phyloP scores from a whole-genome alignment of 2,329 filamentous ascomycete species.

The Chaetomiaceae sp. region DNA sequence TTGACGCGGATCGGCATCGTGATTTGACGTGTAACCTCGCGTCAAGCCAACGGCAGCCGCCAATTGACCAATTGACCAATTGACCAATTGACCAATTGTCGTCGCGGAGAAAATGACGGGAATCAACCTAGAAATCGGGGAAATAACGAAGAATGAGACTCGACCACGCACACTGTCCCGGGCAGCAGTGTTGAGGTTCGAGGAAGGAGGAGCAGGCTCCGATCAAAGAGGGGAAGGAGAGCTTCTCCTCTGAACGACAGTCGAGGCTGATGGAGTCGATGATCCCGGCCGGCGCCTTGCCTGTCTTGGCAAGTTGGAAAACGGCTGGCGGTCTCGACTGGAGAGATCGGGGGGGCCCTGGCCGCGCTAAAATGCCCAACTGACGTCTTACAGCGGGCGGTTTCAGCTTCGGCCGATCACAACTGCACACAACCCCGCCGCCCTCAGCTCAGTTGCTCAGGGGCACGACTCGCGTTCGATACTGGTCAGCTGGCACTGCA shows the following conservation, averaged over 20 bases:
- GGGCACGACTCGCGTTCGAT: too few relatives aligned
- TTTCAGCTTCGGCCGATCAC: conserved; percentile 7
- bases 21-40: background rate
- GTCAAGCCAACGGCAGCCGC: too few relatives aligned
- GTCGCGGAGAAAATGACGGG: too few relatives aligned
- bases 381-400: background rate
- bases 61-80: too few relatives aligned
- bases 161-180: background rate
- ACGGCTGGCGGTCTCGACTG: background rate
- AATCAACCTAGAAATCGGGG: too few relatives aligned
- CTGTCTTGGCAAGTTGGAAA: conserved; percentile 2
- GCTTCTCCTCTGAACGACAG: background rate
- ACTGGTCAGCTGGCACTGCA: conserved; percentile 3
- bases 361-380: background rate
- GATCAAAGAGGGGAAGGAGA: conserved; percentile 12
- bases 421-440: background rate
- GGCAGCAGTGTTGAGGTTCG: background rate
- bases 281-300: background rate
- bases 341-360: background rate
- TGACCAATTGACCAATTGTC: too few relatives aligned
- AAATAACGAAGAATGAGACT: too few relatives aligned
- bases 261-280: conserved; percentile 5
- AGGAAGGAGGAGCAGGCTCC: conserved; percentile 7
- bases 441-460: background rate
- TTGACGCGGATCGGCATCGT: conserved; percentile 39